Base-by-base conservation (phyloP, 768 basidiomycete species). In the Termitomyces sp. region DNA sequence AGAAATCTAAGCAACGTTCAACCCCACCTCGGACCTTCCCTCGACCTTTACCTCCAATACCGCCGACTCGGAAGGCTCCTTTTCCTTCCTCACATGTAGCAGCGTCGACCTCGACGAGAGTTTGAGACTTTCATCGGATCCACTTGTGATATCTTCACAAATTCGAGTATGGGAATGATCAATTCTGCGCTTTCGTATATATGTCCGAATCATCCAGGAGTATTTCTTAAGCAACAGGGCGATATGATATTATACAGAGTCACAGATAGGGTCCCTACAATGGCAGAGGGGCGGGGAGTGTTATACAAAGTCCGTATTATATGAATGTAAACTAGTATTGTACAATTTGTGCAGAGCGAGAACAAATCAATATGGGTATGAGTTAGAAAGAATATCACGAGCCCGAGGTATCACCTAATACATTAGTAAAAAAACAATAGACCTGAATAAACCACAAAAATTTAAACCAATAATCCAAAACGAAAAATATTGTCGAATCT, bases 31-130 rank as follows among this genome's bases (percentile, higher is more conserved):
- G 0, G 48, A 18, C 38, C 35, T 38, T 22, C 23, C 35, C 35
- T 12, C 35, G 48, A 38, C 48, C 48, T 38, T 38, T 49, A 35
- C 48, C 48, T n/a, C 48, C 48, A 16, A 49, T 49, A 38, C 48
- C 48, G 23, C 47, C 11, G 16, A 25, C 12, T 48, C 25, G 25
- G 2, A 35, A 36, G 12, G 3, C 25, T 43, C 16, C 16, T 43
- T 5, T 27, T 43, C 3, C n/a, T 18, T 23, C 15, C 15, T 48
- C 23, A 23, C 15, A 22, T 25, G n/a, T 27, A 33, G 35, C n/a
- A n/a, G 25, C 12, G n/a, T 13, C 35, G 11, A 18, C 3, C 25
- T 43, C 42, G n/a, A 38, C 23, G 7, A 25, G 5, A 7, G 9
- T 25, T 36, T 38, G 16, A 49, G 33, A 9, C n/a, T 31, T 20